Conservation (phyloP, 2,329 filamentous ascomycete species). For the Aspergillus sclerotialis region DNA sequence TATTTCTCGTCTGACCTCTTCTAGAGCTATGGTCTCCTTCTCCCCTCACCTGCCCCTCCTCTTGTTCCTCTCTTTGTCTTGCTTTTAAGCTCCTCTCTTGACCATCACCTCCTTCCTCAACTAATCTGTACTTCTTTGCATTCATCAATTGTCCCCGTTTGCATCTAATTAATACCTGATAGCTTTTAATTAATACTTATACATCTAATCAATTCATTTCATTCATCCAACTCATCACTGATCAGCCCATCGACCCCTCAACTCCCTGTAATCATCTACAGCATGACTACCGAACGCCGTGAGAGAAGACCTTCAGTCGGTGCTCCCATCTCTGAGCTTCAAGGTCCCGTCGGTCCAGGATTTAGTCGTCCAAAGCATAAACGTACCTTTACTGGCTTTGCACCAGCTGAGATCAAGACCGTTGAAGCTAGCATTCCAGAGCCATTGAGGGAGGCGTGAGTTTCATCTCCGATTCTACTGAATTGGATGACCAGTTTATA, state of each 20-base stretch:
- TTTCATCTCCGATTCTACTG: too few relatives aligned
- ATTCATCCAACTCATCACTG: not conserved
- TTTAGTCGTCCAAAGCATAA: slow-evolving; percentile 93
- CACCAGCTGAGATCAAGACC: slow-evolving; percentile 81
- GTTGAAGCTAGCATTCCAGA: slow-evolving; percentile 91
- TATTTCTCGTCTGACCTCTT: not conserved
- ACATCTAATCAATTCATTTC: not conserved
- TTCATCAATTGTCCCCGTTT: not conserved
- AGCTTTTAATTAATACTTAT: too few relatives aligned
- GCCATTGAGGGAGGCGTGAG: slow-evolving; percentile 75
- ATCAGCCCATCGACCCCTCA: too few relatives aligned
- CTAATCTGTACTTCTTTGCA: not conserved
- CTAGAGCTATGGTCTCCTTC: not conserved
- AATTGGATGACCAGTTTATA: not conserved
- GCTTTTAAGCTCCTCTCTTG: not conserved
- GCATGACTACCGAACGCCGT: slow-evolving; percentile 36
- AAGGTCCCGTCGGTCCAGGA: slow-evolving; percentile 76
- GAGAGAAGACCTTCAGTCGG: slow-evolving; percentile 76
- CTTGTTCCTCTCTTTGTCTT: not conserved
- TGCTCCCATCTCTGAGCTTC: slow-evolving; percentile 77
- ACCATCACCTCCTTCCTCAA: not conserved
- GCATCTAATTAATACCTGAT: too few relatives aligned
- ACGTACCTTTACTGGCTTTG: slow-evolving; percentile 92
- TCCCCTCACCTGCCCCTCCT: not conserved
- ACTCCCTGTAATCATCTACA: slow-evolving; percentile 1